phyloP scores from a whole-genome alignment of 257 asterid genomes.

The Nicotiana paniculata region DNA sequence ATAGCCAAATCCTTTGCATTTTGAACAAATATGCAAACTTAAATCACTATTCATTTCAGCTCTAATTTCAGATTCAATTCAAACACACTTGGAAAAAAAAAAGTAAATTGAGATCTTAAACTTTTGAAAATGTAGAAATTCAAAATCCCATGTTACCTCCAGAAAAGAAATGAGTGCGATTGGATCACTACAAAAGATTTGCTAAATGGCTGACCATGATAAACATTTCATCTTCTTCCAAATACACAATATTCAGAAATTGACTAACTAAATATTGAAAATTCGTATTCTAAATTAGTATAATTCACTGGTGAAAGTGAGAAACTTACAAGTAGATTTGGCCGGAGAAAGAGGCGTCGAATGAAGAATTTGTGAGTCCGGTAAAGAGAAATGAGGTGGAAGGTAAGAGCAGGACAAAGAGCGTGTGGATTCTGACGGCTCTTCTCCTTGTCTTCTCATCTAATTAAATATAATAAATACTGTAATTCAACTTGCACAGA shows the following conservation, averaged over 20 bases:
- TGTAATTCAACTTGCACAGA: not conserved
- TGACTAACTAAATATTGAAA: not conserved
- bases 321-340: not conserved
- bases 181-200: not conserved
- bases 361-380: not conserved
- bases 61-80: not conserved
- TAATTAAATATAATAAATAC: not conserved
- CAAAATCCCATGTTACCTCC: not conserved
- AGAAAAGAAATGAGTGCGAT: not conserved
- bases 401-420: not conserved
- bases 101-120: not conserved
- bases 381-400: not conserved
- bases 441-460: not conserved
- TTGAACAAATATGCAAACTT: not conserved
- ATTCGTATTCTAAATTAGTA: not conserved
- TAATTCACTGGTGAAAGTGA: too few relatives aligned
- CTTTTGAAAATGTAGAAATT: not conserved
- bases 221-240: not conserved
- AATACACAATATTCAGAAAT: not conserved
- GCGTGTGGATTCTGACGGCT: not conserved
- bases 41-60: not conserved
- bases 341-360: not conserved
- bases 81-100: not conserved
- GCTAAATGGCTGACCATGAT: not conserved
- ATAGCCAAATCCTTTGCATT: not conserved